Conservation (phyloP, 179 eudicot genomes). For the Heliamphora pulchella region DNA sequence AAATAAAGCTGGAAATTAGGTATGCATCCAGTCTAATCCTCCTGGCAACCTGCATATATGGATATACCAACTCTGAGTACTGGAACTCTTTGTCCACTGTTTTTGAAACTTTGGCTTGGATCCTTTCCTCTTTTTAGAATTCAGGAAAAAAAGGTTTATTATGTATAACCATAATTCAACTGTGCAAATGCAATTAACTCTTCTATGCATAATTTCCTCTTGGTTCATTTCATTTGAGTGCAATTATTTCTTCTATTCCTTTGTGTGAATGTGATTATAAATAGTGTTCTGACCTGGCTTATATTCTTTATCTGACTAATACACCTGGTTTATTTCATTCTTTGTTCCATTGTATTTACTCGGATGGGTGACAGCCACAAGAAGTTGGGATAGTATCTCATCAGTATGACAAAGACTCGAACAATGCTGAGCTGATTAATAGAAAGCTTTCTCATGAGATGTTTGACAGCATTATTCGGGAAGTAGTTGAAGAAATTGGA, state of each 20-base stretch:
- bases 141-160: not conserved
- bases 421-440: constrained; percentile 26
- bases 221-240: not conserved
- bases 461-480: constrained; percentile 86
- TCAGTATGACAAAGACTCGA: constrained; percentile 21
- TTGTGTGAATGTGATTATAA: not conserved
- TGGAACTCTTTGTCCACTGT: not conserved
- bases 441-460: constrained; percentile 66
- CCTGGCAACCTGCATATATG: not conserved
- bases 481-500: constrained; percentile 95
- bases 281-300: not conserved
- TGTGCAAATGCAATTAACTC: not conserved
- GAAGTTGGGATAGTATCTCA: constrained; percentile 58
- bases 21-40: not conserved
- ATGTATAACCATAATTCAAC: not conserved
- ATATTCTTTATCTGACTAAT: not conserved
- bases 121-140: not conserved
- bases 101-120: not conserved
- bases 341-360: not conserved
- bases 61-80: not conserved
- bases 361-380: constrained; percentile 52
- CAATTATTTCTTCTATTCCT: not conserved
- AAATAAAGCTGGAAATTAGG: not conserved
- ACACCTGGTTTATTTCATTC: not conserved
- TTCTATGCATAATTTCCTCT: not conserved